A percentile compares a stretch with the other conserved stretches of the same genome.
phyloP scores from a whole-genome alignment of 2,329 filamentous ascomycete species.

The Lachnellula occidentalis region DNA sequence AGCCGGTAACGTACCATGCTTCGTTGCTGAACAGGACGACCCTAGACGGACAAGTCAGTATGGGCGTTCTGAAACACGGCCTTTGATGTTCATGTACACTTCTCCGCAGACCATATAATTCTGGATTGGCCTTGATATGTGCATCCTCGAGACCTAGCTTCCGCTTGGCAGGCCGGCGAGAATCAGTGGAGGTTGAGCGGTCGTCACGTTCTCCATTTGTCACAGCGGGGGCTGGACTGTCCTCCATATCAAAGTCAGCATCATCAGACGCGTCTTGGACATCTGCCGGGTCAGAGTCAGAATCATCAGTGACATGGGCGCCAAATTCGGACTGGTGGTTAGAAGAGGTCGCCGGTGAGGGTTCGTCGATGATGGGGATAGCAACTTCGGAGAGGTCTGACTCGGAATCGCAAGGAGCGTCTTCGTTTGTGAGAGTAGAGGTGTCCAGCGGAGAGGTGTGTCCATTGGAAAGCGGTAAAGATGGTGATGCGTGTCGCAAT shows the following conservation, averaged over 20 bases:
- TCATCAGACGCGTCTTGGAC: conserved; percentile 56
- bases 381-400: conserved; percentile 72
- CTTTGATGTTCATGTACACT: conserved; percentile 59
- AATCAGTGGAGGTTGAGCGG: conserved; percentile 64
- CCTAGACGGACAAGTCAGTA: conserved; percentile 31
- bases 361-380: conserved; percentile 48
- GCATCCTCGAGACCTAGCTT: conserved; percentile 65
- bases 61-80: conserved; percentile 26
- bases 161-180: conserved; percentile 66
- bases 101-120: conserved; percentile 87
- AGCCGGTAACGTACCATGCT: conserved; percentile 42
- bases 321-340: conserved; percentile 31
- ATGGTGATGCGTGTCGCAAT: conserved; percentile 57
- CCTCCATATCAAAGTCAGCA: conserved; percentile 70
- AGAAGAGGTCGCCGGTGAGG: conserved; percentile 42
- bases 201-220: conserved; percentile 45
- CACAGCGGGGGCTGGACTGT: conserved; percentile 46
- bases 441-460: conserved; percentile 52
- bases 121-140: conserved; percentile 84
- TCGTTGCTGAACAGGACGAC: conserved; percentile 52
- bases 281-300: conserved; percentile 28
- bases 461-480: conserved; percentile 62
- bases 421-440: conserved; percentile 34
- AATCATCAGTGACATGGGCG: conserved; percentile 25
- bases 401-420: conserved; percentile 55